Evolutionary conservation across 257 asterid species (phyloP), one percentile per base, ranked within the genome.

Genomic region (Cinchona pubescens): DNA sequence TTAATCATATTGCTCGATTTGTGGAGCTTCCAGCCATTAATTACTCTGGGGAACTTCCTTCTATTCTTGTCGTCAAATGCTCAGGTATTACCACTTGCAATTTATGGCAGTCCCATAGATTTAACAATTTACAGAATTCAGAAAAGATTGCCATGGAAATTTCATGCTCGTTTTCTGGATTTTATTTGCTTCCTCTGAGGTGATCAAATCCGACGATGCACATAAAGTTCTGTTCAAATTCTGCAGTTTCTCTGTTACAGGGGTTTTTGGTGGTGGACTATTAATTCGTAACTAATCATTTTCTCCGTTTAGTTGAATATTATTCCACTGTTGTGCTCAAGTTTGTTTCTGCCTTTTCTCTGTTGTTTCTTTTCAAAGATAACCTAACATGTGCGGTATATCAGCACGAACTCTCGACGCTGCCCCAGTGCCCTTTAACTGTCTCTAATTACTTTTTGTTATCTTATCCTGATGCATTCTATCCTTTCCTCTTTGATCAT

Each of bases 61-160:
- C 93, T 2, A 85, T 95, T 77, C 98, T 95, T 34, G 96, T 95
- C 69, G 97, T 95, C 80, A n/a, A 95, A 95, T 84, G 96, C 89
- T 71, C 99, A 95, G 97, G 98, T 95, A 81, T 37, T 38, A 29
- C 21, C 37, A 29, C 29, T 25, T 80, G 40, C 38, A 40, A 14
- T 59, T 7, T 5, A 14, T 37, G n/a, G 29, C 43, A 68, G 8
- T 32, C 48, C 16, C 5, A 37, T 23, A 35, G 25, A 46, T 35
- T 77, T 34, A 25, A 18, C 40, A 78, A 7, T 32, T 64, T 46
- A 10, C 51, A 27, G 6, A 35, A 32, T n/a, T 9, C 25, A 18
- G 16, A 25, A 67, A 40, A 49, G 3, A 13, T 30, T 38, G 11
- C 14, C 14, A 70, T 51, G 43, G 35, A 43, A 14, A 15, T 40